Conservation (phyloP, 768 basidiomycete species). For the Lactifluus echinatus region DNA sequence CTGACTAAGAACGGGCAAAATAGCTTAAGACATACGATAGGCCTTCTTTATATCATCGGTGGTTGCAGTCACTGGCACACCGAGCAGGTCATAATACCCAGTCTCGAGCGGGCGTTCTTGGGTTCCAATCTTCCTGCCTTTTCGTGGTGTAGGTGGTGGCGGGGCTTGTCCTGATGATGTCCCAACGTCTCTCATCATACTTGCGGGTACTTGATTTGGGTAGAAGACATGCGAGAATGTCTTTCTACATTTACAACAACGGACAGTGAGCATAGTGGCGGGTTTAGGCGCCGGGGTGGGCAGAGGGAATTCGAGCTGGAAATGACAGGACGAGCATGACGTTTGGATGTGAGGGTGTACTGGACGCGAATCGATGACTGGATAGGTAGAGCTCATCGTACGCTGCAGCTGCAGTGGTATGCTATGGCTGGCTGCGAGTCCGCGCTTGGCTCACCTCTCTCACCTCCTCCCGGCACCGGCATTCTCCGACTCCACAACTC, state of each 20-base stretch:
- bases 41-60: conserved; percentile 87
- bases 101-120: conserved; percentile 85
- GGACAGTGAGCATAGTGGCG: conserved; percentile 52
- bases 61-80: conserved; percentile 64
- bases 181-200: conserved; percentile 2
- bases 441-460: too few species aligned
- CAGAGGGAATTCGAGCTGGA: conserved; percentile 57
- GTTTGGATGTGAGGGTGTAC: conserved; percentile 59
- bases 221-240: conserved; percentile 60
- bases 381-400: conserved; percentile 38
- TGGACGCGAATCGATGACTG: conserved; percentile 55
- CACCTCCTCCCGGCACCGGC: too few species aligned
- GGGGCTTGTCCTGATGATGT: conserved; percentile 16
- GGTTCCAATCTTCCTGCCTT: conserved; percentile 76
- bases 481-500: too few species aligned
- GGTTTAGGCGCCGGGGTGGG: conserved; percentile 50
- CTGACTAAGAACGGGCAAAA: background rate
- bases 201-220: conserved; percentile 43
- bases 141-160: conserved; percentile 27
- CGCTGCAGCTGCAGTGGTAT: too few species aligned
- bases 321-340: conserved; percentile 48
- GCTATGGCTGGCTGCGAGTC: too few species aligned
- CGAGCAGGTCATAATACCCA: conserved; percentile 83
- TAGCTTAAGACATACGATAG: conserved; percentile 50
- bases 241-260: conserved; percentile 60